Evolutionary conservation across 495 filamentous ascomycete species (phyloP), one percentile per base, ranked within the genome.

Genomic region (Hypoxylon lienhwacheense): DNA sequence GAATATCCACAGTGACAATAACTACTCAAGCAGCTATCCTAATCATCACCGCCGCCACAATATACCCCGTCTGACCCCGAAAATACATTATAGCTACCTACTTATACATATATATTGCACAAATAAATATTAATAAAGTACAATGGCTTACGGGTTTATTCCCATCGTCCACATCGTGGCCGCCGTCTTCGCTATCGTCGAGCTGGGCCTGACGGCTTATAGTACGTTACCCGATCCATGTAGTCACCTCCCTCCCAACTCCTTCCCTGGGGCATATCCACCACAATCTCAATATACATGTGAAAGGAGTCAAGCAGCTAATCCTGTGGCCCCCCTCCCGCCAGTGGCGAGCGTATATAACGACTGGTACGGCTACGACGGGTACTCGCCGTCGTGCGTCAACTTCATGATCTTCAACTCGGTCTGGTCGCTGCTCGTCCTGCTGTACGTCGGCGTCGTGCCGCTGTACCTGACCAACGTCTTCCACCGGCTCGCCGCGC

Each of bases 371-470:
- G 43, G 47, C 15, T 60, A 17, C 6, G 43, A 53, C 40, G 52
- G 44, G 28, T 63, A 62, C 53, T 70, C 71, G 14, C 82, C 82
- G 5, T 68, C 70, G 37, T 54, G 67, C 47, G 67, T 87, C 59
- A 81, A 83, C 70, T 91, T 88, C 74, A 80, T 91, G 69, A 72
- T 92, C 68, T 90, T 90, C 75, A 73, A 75, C 64, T 73, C 82
- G 47, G 75, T 88, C 53, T 90, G 86, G 86, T 84, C 88, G 5
- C 68, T 89, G 24, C 77, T 91, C 34, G 80, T 83, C 0, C 70
- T 88, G 15, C 68, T 75, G 24, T 91, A 88, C 70, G 77, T 93
- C 45, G 72, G 77, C 50, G 40, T 90, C 10, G 75, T 80, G 4
- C 87, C 88, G 0, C 68, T 77, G 20, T 82, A 80, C 66, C 76